phyloP scores from a whole-genome alignment of 2,329 filamentous ascomycete genomes.

The Arachnomyces sp. region DNA sequence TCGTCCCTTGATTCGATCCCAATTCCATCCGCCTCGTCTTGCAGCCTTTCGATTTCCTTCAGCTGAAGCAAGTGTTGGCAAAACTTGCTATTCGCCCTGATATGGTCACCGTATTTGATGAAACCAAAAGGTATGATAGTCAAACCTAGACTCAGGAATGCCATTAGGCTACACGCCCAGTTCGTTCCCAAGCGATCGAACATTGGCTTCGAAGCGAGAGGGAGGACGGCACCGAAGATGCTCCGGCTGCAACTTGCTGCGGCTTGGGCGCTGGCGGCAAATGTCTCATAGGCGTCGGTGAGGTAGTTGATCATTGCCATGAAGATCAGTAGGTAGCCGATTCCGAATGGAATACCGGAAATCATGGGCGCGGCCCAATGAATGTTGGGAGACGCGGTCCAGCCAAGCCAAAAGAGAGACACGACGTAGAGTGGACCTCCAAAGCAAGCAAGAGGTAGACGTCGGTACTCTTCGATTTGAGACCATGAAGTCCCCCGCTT shows the following conservation, averaged over 20 bases:
- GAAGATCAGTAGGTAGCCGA: slow-evolving; percentile 54
- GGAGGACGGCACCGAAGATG: slow-evolving; percentile 49
- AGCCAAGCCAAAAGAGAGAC: slow-evolving; percentile 44
- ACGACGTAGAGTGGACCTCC: slow-evolving; percentile 51
- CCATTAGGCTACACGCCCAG: slow-evolving; percentile 37
- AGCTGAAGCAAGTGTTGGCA: slow-evolving; percentile 26
- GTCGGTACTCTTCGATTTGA: slow-evolving; percentile 49
- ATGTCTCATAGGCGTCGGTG: slow-evolving; percentile 60
- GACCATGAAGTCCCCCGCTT: slow-evolving; percentile 47
- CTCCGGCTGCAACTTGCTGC: slow-evolving; percentile 45
- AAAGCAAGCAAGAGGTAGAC: slow-evolving; percentile 60
- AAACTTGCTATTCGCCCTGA: slow-evolving; percentile 34
- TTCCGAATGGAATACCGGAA: slow-evolving; percentile 55
- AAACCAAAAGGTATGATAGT: slow-evolving; percentile 35
- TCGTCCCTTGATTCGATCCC: neutral
- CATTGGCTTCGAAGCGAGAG: slow-evolving; percentile 42
- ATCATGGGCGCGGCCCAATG: slow-evolving; percentile 45
- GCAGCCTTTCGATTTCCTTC: no score
- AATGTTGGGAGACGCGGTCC: slow-evolving; percentile 24
- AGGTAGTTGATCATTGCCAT: slow-evolving; percentile 59
- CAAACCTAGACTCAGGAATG: slow-evolving; percentile 31
- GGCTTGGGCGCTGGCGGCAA: slow-evolving; percentile 50
- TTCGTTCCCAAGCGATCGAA: slow-evolving; percentile 33
- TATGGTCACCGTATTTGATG: slow-evolving; percentile 32
- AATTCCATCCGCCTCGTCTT: neutral